Conservation (phyloP, 192 early-diverging fungal species). For the Dissophora ornata region DNA sequence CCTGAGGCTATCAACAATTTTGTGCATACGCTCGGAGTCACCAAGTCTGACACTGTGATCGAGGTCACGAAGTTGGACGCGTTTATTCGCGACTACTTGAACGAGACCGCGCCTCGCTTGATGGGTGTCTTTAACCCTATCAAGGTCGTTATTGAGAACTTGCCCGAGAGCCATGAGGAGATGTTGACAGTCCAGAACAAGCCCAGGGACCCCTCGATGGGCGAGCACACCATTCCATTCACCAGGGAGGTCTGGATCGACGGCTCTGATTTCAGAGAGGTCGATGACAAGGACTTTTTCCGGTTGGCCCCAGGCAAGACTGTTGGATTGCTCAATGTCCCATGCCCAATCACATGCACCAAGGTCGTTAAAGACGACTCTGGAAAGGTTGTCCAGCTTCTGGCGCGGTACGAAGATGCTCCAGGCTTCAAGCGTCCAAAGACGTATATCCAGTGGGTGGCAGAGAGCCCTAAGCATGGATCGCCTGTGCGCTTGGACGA, state of each 20-base stretch:
- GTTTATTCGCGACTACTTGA: conserved; percentile 93
- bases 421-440: conserved; percentile 84
- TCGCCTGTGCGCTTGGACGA: conserved; percentile 89
- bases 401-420: conserved; percentile 83
- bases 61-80: conserved; percentile 92
- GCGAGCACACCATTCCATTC: conserved; percentile 89
- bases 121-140: conserved; percentile 93
- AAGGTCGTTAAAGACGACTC: conserved; percentile 78
- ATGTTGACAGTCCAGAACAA: conserved; percentile 89
- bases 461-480: conserved; percentile 81
- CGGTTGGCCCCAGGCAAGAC: conserved; percentile 93
- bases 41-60: conserved; percentile 83
- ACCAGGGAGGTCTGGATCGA: conserved; percentile 96
- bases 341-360: conserved; percentile 89
- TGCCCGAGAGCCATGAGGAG: conserved; percentile 85
- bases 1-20: conserved; percentile 98
- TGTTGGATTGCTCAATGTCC: conserved; percentile 91
- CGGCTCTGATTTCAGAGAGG: conserved; percentile 91
- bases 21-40: conserved; percentile 94
- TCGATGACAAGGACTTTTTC: conserved; percentile 94
- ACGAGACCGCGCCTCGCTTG: conserved; percentile 91
- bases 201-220: conserved; percentile 88
- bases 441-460: conserved; percentile 99
- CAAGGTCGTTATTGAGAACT: conserved; percentile 89
- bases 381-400: conserved; percentile 87